phyloP scores from a whole-genome alignment of 768 basidiomycete genomes.

The Guyanaporus albipodus region DNA sequence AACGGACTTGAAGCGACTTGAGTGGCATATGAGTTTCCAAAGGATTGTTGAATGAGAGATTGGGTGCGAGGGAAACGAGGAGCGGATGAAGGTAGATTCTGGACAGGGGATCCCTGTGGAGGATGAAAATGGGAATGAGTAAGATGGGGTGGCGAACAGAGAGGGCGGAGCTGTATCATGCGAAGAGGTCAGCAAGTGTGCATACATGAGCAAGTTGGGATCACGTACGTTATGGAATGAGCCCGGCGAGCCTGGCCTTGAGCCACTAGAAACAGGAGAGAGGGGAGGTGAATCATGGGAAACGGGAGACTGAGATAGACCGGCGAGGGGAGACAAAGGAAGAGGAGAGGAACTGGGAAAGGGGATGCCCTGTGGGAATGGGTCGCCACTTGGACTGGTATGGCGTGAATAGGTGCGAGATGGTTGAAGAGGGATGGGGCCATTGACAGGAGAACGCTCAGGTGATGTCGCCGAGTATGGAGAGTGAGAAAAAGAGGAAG shows the following conservation, averaged over 20 bases:
- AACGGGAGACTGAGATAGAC: constrained; percentile 1
- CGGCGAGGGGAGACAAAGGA: constrained; percentile 10
- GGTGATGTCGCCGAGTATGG: constrained; percentile 5
- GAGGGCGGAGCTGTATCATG: neutral
- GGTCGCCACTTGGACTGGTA: constrained; percentile 8
- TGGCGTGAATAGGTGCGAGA: constrained; percentile 6
- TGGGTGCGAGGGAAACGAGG: constrained; percentile 12
- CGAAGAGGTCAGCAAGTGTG: neutral
- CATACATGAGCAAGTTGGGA: neutral
- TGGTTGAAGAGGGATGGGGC: neutral
- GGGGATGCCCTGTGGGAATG: constrained; percentile 9
- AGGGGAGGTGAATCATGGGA: neutral
- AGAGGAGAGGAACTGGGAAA: constrained; percentile 11
- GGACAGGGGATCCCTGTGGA: constrained; percentile 4
- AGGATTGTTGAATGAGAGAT: constrained; percentile 17
- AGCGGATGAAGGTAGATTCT: constrained; percentile 1
- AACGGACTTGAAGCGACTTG: neutral
- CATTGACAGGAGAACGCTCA: constrained; percentile 10
- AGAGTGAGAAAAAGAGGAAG: constrained; percentile 16
- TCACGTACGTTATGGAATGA: constrained; percentile 13
- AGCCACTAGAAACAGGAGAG: constrained; percentile 8
- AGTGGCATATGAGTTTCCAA: neutral
- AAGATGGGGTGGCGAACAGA: constrained; percentile 3
- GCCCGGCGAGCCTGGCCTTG: constrained; percentile 8
- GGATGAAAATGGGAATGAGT: constrained; percentile 5